Evolutionary conservation across 2,329 filamentous ascomycete species (phyloP).

Genomic region (Pseudomassariella vexata): DNA sequence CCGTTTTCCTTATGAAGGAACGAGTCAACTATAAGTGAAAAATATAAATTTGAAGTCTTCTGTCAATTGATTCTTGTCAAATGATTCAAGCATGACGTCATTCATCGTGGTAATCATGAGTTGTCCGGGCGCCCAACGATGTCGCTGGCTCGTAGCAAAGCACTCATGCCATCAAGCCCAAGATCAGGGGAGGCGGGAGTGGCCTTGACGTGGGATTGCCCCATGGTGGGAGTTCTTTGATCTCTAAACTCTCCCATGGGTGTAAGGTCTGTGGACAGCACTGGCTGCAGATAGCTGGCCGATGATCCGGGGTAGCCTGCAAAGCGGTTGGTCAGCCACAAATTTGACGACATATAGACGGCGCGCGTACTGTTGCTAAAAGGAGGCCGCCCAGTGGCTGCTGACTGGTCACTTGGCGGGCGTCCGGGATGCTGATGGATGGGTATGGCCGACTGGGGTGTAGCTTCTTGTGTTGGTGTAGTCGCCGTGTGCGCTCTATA

Average conservation of each 20-base stretch:
- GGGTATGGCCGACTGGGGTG: slow-evolving; percentile 3
- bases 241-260: too few species aligned
- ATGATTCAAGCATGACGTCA: too few species aligned
- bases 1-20: too few species aligned
- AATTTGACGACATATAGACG: slow-evolving; percentile 2
- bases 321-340: too few species aligned
- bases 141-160: slow-evolving; percentile 52
- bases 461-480: slow-evolving; percentile 9
- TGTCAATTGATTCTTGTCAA: too few species aligned
- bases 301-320: not conserved
- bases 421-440: slow-evolving; percentile 6
- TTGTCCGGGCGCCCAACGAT: slow-evolving; percentile 43
- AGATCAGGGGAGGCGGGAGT: slow-evolving; percentile 12
- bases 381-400: not conserved
- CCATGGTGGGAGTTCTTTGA: not conserved
- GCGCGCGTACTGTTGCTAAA: slow-evolving; percentile 3
- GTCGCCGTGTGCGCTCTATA: too few species aligned
- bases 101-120: too few species aligned
- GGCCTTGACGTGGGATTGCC: not conserved
- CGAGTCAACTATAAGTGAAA: too few species aligned
- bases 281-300: not conserved
- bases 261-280: not conserved
- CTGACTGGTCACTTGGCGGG: slow-evolving; percentile 4
- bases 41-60: too few species aligned
- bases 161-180: slow-evolving; percentile 52